Conservation (phyloP, 2,329 filamentous ascomycete genomes). For the Xylaria sp. region DNA sequence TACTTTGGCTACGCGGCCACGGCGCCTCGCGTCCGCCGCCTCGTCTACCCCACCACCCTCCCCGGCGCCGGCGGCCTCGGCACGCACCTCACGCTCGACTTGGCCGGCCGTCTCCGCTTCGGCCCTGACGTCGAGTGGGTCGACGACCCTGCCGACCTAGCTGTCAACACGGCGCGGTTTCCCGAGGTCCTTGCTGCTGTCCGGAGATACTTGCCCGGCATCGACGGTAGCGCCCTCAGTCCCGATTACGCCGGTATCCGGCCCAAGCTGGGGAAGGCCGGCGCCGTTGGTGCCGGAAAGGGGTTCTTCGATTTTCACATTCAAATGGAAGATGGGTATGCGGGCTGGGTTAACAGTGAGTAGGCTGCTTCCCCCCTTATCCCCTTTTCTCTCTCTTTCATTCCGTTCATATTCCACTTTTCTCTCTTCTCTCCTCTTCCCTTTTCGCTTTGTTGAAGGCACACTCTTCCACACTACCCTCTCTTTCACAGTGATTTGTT, state of each 20-base stretch:
- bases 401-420: not conserved
- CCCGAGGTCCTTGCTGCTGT: conserved; percentile 79
- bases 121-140: conserved; percentile 98
- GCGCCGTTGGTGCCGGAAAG: conserved; percentile 70
- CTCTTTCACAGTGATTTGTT: not conserved
- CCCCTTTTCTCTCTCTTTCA: not conserved
- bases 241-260: conserved; percentile 93
- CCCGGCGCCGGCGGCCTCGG: conserved; percentile 87
- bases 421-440: not conserved
- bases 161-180: conserved; percentile 72
- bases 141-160: conserved; percentile 74
- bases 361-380: not conserved
- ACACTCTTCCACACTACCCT: not conserved
- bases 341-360: conserved; percentile 80
- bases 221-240: conserved; percentile 73
- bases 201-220: conserved; percentile 77
- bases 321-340: conserved; percentile 77
- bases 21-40: conserved; percentile 71
- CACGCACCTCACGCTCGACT: conserved; percentile 92
- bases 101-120: conserved; percentile 86
- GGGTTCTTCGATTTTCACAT: conserved; percentile 90
- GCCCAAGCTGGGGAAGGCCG: conserved; percentile 77
- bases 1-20: conserved; percentile 87
- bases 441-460: no score
- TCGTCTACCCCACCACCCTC: conserved; percentile 88